phyloP scores from a whole-genome alignment of 73 alveolate genomes.

The Paramecium bursaria region DNA sequence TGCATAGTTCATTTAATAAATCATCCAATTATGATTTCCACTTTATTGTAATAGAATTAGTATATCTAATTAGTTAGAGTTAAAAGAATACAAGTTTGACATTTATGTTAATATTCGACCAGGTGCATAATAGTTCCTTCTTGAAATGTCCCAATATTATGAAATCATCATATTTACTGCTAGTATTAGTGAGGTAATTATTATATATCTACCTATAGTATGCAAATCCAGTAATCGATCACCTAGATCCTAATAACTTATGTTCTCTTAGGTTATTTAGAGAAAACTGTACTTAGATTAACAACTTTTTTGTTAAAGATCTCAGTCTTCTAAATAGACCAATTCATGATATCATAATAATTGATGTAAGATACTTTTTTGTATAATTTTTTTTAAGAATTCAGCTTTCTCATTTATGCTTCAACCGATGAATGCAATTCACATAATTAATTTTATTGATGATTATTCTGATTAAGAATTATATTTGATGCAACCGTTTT shows the following conservation, averaged over 20 bases:
- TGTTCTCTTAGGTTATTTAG: conserved; percentile 79
- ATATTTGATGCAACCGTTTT: conserved; percentile 22
- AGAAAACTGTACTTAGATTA: conserved; percentile 87
- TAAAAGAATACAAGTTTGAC: conserved; percentile 36
- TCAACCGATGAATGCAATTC: conserved; percentile 67
- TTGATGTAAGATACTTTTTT: conserved; percentile 68
- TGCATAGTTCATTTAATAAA: conserved; percentile 72
- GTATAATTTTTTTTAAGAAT: conserved; percentile 5
- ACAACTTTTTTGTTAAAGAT: conserved; percentile 89
- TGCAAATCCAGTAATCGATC: conserved; percentile 91
- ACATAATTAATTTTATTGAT: conserved; percentile 57
- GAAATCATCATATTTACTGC: conserved; percentile 71
- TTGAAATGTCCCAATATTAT: conserved; percentile 54
- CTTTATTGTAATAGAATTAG: conserved; percentile 55
- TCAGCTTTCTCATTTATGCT: conserved; percentile 57
- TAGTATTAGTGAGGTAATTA: conserved; percentile 61
- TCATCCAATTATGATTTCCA: conserved; percentile 55
- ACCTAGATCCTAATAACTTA: conserved; percentile 74
- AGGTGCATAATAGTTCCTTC: conserved; percentile 62
- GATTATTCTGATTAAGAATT: conserved; percentile 66
- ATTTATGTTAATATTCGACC: conserved; percentile 70
- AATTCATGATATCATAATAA: conserved; percentile 80
- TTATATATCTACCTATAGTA: conserved; percentile 60
- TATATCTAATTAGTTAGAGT: no score
- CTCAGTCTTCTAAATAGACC: conserved; percentile 79